Evolutionary conservation across 768 basidiomycete species (phyloP).

Genomic region (Lactarius hatsudake): DNA sequence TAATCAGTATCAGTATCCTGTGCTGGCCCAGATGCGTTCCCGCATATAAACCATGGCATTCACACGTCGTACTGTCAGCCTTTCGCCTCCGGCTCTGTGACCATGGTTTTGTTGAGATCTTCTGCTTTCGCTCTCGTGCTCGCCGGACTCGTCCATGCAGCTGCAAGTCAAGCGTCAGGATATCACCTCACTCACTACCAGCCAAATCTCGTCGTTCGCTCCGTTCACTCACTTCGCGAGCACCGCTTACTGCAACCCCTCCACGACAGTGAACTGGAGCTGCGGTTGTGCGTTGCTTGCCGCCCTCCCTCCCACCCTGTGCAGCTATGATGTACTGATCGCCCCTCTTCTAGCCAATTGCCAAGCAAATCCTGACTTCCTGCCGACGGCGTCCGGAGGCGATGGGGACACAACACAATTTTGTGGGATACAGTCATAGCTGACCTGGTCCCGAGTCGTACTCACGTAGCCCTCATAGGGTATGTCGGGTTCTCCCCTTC

Average conservation of each 20-base stretch:
- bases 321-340: neutral
- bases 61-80: too few species aligned
- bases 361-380: slow-evolving; percentile 46
- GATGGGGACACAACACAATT: slow-evolving; percentile 43
- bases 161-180: slow-evolving; percentile 13
- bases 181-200: slow-evolving; percentile 29
- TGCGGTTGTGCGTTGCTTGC: slow-evolving; percentile 32
- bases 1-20: neutral
- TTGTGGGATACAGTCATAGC: slow-evolving; percentile 33
- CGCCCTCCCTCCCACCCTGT: too few species aligned
- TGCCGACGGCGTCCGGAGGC: slow-evolving; percentile 48
- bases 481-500: slow-evolving; percentile 50
- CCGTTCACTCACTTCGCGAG: slow-evolving; percentile 36
- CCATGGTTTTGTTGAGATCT: slow-evolving; percentile 1
- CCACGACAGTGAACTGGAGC: slow-evolving; percentile 31
- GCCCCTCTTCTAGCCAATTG: slow-evolving; percentile 39
- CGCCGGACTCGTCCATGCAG: neutral
- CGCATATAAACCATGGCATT: neutral
- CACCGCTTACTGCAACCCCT: slow-evolving; percentile 35
- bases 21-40: neutral
- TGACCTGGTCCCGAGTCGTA: neutral
- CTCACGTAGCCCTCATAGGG: slow-evolving; percentile 36
- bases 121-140: neutral
- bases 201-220: slow-evolving; percentile 33
- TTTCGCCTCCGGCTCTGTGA: too few species aligned